phyloP scores from a whole-genome alignment of 805 yeast species.

The Metschnikowia reukaufii region DNA sequence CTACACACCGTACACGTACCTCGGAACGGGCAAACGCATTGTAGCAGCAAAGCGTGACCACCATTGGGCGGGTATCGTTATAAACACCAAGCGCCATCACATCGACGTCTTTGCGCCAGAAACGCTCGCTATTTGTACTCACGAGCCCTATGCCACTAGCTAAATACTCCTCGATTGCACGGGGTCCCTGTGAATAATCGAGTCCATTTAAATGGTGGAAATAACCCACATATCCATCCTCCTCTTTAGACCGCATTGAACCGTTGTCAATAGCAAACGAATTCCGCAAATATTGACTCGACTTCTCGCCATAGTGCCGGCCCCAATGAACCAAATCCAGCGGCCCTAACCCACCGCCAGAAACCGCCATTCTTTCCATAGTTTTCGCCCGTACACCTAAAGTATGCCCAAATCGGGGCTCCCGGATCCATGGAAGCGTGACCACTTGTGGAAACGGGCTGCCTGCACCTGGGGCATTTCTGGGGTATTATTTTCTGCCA shows the following conservation, averaged over 20 bases:
- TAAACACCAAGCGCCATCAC: constrained; percentile 6
- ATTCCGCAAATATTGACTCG: constrained; percentile 27
- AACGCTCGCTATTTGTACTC: constrained; percentile 16
- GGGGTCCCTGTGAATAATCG: constrained; percentile 20
- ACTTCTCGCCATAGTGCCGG: constrained; percentile 31
- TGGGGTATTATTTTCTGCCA: background rate
- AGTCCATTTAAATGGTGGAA: constrained; percentile 42
- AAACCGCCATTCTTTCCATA: constrained; percentile 19
- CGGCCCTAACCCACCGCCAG: constrained; percentile 28
- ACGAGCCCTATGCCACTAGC: constrained; percentile 28
- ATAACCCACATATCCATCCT: constrained; percentile 42
- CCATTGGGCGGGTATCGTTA: constrained; percentile 29
- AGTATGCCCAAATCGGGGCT: constrained; percentile 29
- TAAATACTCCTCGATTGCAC: constrained; percentile 31
- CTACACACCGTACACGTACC: constrained; percentile 60
- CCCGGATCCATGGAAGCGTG: constrained; percentile 29
- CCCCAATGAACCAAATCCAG: constrained; percentile 43
- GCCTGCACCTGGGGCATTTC: constrained; percentile 4
- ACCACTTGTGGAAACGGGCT: background rate
- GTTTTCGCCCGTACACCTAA: constrained; percentile 27
- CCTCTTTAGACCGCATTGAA: constrained; percentile 21
- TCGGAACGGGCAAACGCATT: constrained; percentile 76
- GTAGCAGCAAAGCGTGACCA: constrained; percentile 63
- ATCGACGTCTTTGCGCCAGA: constrained; percentile 17
- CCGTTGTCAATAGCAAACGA: constrained; percentile 24